A percentile compares a stretch with the other conserved stretches of the same genome.
Evolutionary conservation across 805 yeast species (phyloP).

Genomic region (Candida berthetii): DNA sequence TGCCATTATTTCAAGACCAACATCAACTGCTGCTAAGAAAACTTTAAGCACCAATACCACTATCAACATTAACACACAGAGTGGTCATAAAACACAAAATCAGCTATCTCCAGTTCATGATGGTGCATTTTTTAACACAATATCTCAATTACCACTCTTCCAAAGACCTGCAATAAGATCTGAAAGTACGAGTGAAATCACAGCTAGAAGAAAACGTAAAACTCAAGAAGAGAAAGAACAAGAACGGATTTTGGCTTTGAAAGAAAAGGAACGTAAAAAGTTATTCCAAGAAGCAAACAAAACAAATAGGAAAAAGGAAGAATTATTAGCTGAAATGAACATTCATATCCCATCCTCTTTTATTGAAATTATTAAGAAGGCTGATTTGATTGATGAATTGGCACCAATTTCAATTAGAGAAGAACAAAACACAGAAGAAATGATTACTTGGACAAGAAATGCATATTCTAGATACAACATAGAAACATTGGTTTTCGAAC

Average conservation of each 20-base stretch:
- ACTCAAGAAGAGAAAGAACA: slow-evolving; percentile 3
- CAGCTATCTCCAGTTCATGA: too few species aligned
- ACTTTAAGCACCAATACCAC: too few species aligned
- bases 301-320: slow-evolving; percentile 37
- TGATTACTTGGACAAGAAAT: slow-evolving; percentile 44
- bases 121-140: too few species aligned
- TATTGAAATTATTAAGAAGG: slow-evolving; percentile 21
- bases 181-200: not conserved
- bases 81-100: too few species aligned
- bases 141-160: not conserved
- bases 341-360: slow-evolving; percentile 32
- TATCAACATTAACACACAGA: too few species aligned
- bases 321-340: slow-evolving; percentile 43
- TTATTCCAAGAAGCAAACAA: slow-evolving; percentile 29
- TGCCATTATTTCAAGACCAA: not conserved
- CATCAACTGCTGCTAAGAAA: too few species aligned
- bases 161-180: not conserved
- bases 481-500: slow-evolving; percentile 46
- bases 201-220: slow-evolving; percentile 5
- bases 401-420: slow-evolving; percentile 20
- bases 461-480: slow-evolving; percentile 43
- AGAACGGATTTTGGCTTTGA: slow-evolving; percentile 3
- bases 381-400: slow-evolving; percentile 13
- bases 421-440: slow-evolving; percentile 22
- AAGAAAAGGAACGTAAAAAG: slow-evolving; percentile 7